Conservation (phyloP, 331 rosid genomes). For the Malus hybrid region DNA sequence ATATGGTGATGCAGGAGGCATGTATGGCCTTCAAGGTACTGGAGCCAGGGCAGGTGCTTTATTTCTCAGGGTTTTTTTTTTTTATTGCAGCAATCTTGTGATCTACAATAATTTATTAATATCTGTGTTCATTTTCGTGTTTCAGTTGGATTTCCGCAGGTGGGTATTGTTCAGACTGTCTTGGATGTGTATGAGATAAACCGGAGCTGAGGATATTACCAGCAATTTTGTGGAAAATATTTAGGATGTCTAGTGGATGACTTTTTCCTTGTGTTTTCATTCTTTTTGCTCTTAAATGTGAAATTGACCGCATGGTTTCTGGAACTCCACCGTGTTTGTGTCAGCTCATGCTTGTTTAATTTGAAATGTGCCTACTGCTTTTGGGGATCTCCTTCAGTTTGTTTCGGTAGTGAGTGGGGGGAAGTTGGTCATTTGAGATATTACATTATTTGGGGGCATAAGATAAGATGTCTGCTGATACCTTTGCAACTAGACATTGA, state of each 20-base stretch:
- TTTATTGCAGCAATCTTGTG: background rate
- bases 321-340: background rate
- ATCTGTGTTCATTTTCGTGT: conserved; percentile 4
- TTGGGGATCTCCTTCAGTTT: background rate
- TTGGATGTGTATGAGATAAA: conserved; percentile 19
- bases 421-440: background rate
- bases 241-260: background rate
- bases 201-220: conserved; percentile 20
- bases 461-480: background rate
- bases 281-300: background rate
- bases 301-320: background rate
- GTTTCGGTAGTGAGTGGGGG: background rate
- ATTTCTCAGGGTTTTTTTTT: background rate
- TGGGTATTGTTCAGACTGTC: conserved; percentile 38
- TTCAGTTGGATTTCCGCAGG: conserved; percentile 88
- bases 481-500: background rate
- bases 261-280: background rate
- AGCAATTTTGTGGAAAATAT: conserved; percentile 7
- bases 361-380: background rate
- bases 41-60: conserved; percentile 72
- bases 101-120: conserved; percentile 25
- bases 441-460: background rate
- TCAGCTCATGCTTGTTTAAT: background rate
- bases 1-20: conserved; percentile 72
- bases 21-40: conserved; percentile 64